Percentiles rank a stretch among this genome's conserved stretches.
These are phyloP conservation scores for Corinectria fuckeliana DNA, from an alignment of 2,329 filamentous ascomycete species.

Conservation along the genomic window DNA sequence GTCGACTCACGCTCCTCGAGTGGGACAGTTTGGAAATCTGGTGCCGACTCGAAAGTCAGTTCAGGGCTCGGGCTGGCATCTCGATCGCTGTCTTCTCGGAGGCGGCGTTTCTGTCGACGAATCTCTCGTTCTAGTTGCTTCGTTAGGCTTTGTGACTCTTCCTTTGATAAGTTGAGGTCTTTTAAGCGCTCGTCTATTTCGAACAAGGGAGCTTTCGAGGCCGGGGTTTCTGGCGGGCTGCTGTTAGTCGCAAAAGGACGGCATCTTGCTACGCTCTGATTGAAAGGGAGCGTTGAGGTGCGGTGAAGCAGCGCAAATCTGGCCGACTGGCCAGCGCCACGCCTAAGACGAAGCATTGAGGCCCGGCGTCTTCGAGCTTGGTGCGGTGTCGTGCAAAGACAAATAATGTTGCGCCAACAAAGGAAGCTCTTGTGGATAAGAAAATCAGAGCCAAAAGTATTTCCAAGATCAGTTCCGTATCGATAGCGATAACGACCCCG, in stretches of 20 bases:
- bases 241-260: constrained; percentile 6
- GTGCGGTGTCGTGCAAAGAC: not conserved
- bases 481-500: constrained; percentile 12
- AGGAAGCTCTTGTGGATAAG: constrained; percentile 20
- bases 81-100: too few species aligned
- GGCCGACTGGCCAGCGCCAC: constrained; percentile 25
- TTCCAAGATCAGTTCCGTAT: constrained; percentile 17
- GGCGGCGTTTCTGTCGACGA: not conserved
- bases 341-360: constrained; percentile 41
- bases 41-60: not conserved
- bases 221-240: not conserved
- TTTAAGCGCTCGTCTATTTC: not conserved
- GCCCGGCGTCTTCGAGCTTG: constrained; percentile 9
- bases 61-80: not conserved
- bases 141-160: not conserved
- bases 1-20: not conserved
- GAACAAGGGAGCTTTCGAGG: not conserved
- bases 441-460: constrained; percentile 21
- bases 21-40: not conserved
- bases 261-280: not conserved
- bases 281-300: constrained; percentile 6
- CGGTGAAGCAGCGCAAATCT: constrained; percentile 15
- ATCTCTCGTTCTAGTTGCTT: not conserved
- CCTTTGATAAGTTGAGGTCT: not conserved
- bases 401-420: not conserved